Base-by-base conservation (phyloP, 2,329 filamentous ascomycete species). In the Coniochaeta prunicola region DNA sequence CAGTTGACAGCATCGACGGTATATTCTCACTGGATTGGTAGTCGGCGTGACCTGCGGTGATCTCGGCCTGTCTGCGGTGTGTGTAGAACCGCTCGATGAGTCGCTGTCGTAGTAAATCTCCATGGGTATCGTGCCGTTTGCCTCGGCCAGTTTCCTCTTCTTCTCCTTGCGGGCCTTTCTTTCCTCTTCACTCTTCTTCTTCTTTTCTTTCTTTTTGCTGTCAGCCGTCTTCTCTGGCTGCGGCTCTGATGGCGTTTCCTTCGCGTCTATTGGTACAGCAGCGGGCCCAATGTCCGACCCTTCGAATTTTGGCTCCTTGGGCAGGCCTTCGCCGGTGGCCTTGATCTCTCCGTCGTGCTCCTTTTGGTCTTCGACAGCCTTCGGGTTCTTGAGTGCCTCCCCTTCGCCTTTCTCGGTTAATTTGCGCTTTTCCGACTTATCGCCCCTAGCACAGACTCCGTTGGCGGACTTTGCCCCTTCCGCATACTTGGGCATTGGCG, bases 111-210 rank as follows among this genome's bases (percentile, higher is more conserved):
- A 80, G 53, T 86, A 84, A 57, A 97, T 78, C 70, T 97, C 92
- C 71, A 96, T 84, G 1, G 92, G 93, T 59, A 96, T 84, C 9
- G 85, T 84, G 9, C 93, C 93, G 70, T 94, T 96, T 59, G 91
- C 91, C 69, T 96, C 90, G 26, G 92, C 93, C 65, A 91, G 85
- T 69, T 85, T 86, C 62, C 91, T 82, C 70, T 91, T 93, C 73
- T 91, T 91, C 73, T 97, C 92, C 71, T 96, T 96, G 58, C 92
- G 85, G 61, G 94, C 91, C 70, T 96, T 96, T 45, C 92, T 82
- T 72, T 97, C 93, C 60, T 93, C 92, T 70, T 97, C 93, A 42
- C 90, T 96, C 64, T 89, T 87, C 77, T 96, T 96, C 76, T 97
- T 97, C 79, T 96, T 97, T 69, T 97, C 92, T 73, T 91, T 94